Percentiles rank a stretch among this genome's conserved stretches.
phyloP scores from a whole-genome alignment of 1,284 basidiomycete genomes.

The Meira miltonrushii region DNA sequence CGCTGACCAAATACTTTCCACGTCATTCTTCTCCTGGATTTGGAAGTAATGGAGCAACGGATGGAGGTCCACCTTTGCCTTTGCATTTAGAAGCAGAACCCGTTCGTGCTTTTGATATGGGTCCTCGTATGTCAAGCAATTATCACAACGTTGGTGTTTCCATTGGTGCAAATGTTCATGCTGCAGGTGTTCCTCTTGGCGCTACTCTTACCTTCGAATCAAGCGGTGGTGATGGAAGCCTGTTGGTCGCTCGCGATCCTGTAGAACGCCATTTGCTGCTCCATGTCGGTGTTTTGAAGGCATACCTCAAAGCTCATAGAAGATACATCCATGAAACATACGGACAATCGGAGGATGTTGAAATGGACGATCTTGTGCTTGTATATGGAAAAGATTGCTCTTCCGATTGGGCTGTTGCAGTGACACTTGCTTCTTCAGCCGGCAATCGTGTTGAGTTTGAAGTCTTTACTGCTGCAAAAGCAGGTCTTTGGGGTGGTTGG shows the following conservation, averaged over 20 bases:
- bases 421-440: conserved; percentile 25
- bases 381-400: conserved; percentile 36
- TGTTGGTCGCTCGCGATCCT: conserved; percentile 36
- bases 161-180: conserved; percentile 16
- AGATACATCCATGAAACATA: conserved; percentile 34
- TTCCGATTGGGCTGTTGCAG: conserved; percentile 38
- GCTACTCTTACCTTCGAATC: conserved; percentile 34
- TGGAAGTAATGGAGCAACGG: not conserved
- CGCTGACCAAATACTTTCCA: not conserved
- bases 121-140: conserved; percentile 32
- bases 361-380: conserved; percentile 28
- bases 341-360: conserved; percentile 32
- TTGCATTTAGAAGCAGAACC: conserved; percentile 27
- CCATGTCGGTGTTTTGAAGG: conserved; percentile 35
- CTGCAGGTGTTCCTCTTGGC: conserved; percentile 20
- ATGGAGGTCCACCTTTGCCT: conserved; percentile 29
- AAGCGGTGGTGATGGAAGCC: conserved; percentile 33
- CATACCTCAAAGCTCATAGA: conserved; percentile 31
- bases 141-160: conserved; percentile 28
- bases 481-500: conserved; percentile 36
- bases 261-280: conserved; percentile 29
- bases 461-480: conserved; percentile 22
- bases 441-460: conserved; percentile 36
- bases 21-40: conserved; percentile 4
- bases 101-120: conserved; percentile 32